Evolutionary conservation across 1,284 basidiomycete genomes (phyloP), one percentile per base, ranked within the genome.

Genomic region (Salmacisia buchloeana): DNA sequence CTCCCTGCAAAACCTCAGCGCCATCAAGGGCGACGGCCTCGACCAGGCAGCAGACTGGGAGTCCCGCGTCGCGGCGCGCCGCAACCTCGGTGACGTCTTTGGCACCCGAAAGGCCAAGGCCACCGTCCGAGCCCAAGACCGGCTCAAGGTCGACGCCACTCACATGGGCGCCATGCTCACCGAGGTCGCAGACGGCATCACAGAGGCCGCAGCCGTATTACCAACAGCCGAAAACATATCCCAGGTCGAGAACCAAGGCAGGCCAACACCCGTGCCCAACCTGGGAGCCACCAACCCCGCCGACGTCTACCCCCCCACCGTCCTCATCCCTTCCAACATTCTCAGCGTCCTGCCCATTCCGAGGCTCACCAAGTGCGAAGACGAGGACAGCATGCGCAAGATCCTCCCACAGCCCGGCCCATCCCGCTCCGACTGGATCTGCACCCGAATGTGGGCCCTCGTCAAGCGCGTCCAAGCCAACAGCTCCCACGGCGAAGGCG

Each of bases 101-200:
- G 77, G 77, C 45, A 79, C 78, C 66, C 68, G 73, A 34, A 78
- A 78, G 70, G 70, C 72, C 63, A 79, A 78, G 66, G 65, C 68
- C 52, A 70, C 73, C 15, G 72, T 71, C 4, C 60, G 72, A 10
- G 76, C 76, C 58, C 69, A 75, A 60, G 77, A 79, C 60, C 66
- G 73, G 36, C 78, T 79, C 76, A 77, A 77, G 66, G 77, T 79
- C 39, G 72, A 78, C 63, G 74, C 73, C 9, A 69, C 66, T 54
- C 72, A 74, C 60, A 78, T 78, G 77, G 69, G 69, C 31, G 64
- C 64, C 25, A 71, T 77, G 29, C 67, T 77, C 7, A 69, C 71
- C 63, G 68, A 75, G 27, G 73, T 76, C 13, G 70, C 75, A 18
- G 63, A 69, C 2, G 69, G 70, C 9, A 79, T 78, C 54, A 70